Evolutionary conservation across 106 monocot species (phyloP), one percentile per base, ranked within the genome.

Genomic region (Allium sativum): DNA sequence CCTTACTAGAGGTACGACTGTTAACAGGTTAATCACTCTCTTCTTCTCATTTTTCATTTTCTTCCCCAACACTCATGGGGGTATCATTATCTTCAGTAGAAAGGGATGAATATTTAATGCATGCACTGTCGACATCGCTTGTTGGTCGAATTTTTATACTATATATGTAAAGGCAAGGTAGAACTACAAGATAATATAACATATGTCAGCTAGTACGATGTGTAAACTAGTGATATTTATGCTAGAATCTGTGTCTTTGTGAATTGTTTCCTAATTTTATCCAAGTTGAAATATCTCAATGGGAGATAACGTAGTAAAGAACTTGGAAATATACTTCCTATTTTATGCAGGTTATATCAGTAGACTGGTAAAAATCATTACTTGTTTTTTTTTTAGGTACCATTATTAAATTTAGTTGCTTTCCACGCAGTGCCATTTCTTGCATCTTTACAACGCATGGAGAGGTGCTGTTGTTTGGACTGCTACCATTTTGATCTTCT

Each of bases 141-240:
- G 15, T 22, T 48, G 64, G 17, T 41, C 52, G 52, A 11, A 13
- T 52, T 45, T 42, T 65, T 15, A 80, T 69, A 40, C 68, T 59
- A 68, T 81, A 98, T 46, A 85, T 72, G 74, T 98, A 98, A 73
- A 98, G 92, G 60, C 98, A 98, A 74, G 98, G 92, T 11, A 98
- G 47, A 55, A 81, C 98, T 98, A 76, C 73, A 85, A 61, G 40
- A 18, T 64, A 63, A n/a, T 64, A 18, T 53, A 47, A 71, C 5
- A 31, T 5, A 31, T 31, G 31, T 31, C 31, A 31, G 31, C 31
- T 31, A 31, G 31, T 31, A 31, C 5, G 31, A 31, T 31, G 5
- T 3, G 2, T 22, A 22, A 22, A 22, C 31, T 5, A 31, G 31
- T 31, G 5, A 31, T 31, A 31, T 31, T 31, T 31, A 31, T 31